Base-by-base conservation (phyloP, 83 land plant genomes). In the Picea mariana region DNA sequence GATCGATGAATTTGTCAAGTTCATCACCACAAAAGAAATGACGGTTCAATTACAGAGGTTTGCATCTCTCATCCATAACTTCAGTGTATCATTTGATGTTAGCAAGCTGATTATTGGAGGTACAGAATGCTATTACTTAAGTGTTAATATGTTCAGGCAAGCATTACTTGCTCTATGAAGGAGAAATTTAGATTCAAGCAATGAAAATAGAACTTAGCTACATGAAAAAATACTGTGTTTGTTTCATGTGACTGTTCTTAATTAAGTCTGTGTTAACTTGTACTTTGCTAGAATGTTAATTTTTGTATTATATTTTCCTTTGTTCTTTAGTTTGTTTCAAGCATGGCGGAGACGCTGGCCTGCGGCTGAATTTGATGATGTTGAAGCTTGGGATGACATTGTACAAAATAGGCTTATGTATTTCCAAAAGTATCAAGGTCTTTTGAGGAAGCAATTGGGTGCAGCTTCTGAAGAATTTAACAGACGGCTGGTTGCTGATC, bases 271-370 rank as follows among this genome's bases (percentile, higher is more conserved):
- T 9, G 11, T 44, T 18, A 9, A 59, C 12, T 49, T 49, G 55
- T 49, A 49, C 55, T 24, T 24, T 23, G 1, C 20, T 18, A 52
- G 17, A 49, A 24, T 75, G 78, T 75, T 52, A 75, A 23, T 13
- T 75, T 52, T 52, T 75, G 17, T 23, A 18, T 23, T 52, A 21
- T 55, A 31, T 75, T 75, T 21, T 66, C 31, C 6, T 78, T 38
- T 76, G 61, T 76, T 62, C 83, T 34, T 21, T 78, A 89, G 89
- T 38, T 64, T 83, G 66, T 76, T 85, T 71, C 23, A 23, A 24
- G 69, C 79, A 67, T 89, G 91, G 90, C 79, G 77, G 21, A 62
- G 81, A 27, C 85, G 90, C 13, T 89, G 91, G 91, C 91, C 91
- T 3, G 78, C 91, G 4, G 3, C 86, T 16, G 26, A 84, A 15